Base-by-base conservation (phyloP, 345 rosid species). In the Odontarrhena argentea region DNA sequence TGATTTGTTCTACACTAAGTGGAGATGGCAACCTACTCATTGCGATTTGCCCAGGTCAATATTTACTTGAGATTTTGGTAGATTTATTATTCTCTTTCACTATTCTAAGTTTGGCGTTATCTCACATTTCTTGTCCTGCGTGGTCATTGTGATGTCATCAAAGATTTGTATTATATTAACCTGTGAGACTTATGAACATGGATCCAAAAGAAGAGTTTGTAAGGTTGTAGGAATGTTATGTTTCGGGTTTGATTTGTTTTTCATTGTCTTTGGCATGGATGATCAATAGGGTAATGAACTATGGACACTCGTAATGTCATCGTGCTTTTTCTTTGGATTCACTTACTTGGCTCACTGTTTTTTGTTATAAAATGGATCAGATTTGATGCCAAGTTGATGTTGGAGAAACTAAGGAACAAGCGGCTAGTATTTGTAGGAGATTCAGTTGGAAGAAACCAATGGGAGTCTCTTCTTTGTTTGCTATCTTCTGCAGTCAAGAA, bases 11-110 rank as follows among this genome's bases (percentile, higher is more conserved):
- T 90, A 85, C 69, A 85, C 88, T 32, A 85, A 87, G 73, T 94
- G 99, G 97, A 84, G 97, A 83, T 94, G 99, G 99, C 99, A 88
- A 69, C 97, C 99, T 30, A 86, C 41, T 41, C 69, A 62, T 10
- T 94, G 99, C 70, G 69, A 85, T 72, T 80, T 91, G 79, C 97
- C 97, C 74, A 91, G 97, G 99, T 93, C 28, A 18, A 18, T 18
- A 18, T 18, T 59, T 59, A 2, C 2, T 43, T 59, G 50, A 28
- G 64, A 43, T 9, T 9, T 49, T 30, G 2, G 18, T 8, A 58
- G 22, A 12, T n/a, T 60, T 46, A 44, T 1, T 36, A 6, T 30
- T 46, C 44, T 12, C 55, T 61, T 61, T 61, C 57, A 49, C 37
- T 62, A 47, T 46, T 35, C 5, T 46, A 15, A 12, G 8, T 34